A percentile compares a stretch with the other conserved stretches of the same genome.
Evolutionary conservation across 257 asterid genomes (phyloP).

Genomic region (Thymus quinquecostatus): DNA sequence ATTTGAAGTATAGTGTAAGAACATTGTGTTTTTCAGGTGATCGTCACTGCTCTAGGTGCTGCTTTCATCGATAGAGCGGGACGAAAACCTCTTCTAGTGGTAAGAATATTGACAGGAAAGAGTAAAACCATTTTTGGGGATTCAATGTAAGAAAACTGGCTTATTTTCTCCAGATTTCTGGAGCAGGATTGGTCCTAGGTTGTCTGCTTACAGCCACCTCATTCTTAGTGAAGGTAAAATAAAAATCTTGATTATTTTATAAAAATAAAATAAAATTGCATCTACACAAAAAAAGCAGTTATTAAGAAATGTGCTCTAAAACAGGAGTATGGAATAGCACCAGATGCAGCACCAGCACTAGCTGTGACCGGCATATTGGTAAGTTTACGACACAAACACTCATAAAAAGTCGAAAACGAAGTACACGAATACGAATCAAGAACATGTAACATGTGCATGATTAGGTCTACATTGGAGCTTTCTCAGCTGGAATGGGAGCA

Average conservation of each 20-base stretch:
- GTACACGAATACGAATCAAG: not conserved
- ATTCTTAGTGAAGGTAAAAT: constrained; percentile 71
- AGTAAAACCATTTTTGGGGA: not conserved
- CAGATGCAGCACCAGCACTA: constrained; percentile 61
- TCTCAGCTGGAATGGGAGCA: constrained; percentile 97
- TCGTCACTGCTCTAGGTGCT: constrained; percentile 80
- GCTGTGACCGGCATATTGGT: constrained; percentile 90
- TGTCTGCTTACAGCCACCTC: constrained; percentile 74
- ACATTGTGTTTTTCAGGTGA: constrained; percentile 46
- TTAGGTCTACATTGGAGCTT: constrained; percentile 81
- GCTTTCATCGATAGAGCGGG: constrained; percentile 76
- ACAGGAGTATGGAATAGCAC: constrained; percentile 74
- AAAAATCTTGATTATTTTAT: not conserved
- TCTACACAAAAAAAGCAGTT: constrained; percentile 12
- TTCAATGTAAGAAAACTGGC: not conserved
- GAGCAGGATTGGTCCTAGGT: constrained; percentile 74
- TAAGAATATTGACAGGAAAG: constrained; percentile 33
- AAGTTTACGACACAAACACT: constrained; percentile 11
- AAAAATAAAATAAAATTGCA: not conserved
- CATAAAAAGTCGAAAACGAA: not conserved
- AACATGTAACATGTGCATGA: constrained; percentile 17
- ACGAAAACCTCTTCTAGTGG: constrained; percentile 87
- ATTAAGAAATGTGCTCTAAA: constrained; percentile 11
- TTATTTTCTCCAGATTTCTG: constrained; percentile 66
- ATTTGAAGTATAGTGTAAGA: not conserved